Evolutionary conservation across 2,329 filamentous ascomycete species (phyloP), one percentile per base, ranked within the genome.

Genomic region (Helicocarpus griseus): DNA sequence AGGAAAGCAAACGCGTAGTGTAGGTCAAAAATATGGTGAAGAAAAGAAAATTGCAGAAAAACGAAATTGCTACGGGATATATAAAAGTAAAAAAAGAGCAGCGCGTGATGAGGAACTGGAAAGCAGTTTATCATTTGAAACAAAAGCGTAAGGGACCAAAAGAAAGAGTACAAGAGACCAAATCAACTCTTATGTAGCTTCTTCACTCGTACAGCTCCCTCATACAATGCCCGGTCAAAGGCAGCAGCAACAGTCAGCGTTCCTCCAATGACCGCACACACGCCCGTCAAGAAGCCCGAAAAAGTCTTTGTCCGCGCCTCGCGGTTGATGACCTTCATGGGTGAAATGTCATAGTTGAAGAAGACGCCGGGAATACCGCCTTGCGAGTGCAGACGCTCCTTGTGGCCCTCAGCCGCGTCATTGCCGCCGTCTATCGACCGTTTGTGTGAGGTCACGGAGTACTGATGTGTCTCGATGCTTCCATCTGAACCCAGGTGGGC

Each of bases 261-360:
- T 59, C 93, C 93, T 55, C 93, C 93, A 48, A 98, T 84, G 55
- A 97, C 86, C 35, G 91, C 91, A 68, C 93, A 98, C 19, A 98
- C 81, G 45, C 93, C 93, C 1, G 93, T 91, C 53, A 98, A 71
- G 76, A 98, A 98, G 17, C 87, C 87, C 0, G 88, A 82, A 68
- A 98, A 94, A 4, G 86, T 86, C 77, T 97, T 97, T 54, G 84
- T 77, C 44, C 88, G 82, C 59, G 87, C 85, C 73, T 98, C 94
- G 51, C 90, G 86, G 75, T 98, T 98, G 72, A 98, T 86, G 55
- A 98, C 91, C 74, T 97, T 98, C 93, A 98, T 98, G 4, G 93
- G 93, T 2, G 91, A 97, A 68, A 98, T 98, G 63, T 98, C 93
- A 62, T 98, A 98, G 58, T 89, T 95, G 75, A 98, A 97, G 76